Conservation (phyloP, 306 rosid species). For the Cicer cuneatum region DNA sequence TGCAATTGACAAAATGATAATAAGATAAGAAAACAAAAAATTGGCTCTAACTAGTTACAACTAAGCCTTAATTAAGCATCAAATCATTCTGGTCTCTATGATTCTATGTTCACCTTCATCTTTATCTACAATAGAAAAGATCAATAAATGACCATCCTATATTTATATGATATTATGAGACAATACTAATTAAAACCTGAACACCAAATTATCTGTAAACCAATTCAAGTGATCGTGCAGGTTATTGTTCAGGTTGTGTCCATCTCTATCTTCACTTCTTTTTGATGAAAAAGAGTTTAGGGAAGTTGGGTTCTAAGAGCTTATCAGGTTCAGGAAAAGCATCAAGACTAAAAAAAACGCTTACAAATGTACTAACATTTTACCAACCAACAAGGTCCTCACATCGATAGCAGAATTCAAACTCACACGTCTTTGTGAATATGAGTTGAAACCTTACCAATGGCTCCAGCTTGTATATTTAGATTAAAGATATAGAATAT, state of each 20-base stretch:
- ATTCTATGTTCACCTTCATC: background rate
- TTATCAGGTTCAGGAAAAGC: too few species aligned
- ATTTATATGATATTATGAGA: background rate
- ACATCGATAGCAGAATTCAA: too few species aligned
- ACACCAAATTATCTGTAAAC: background rate
- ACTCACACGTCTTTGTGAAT: too few species aligned
- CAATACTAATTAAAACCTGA: conserved; percentile 3
- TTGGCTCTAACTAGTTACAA: background rate
- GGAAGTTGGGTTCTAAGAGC: too few species aligned
- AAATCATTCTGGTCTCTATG: background rate
- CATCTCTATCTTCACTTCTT: background rate
- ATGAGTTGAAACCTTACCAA: too few species aligned
- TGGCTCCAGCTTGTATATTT: too few species aligned
- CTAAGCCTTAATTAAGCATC: background rate
- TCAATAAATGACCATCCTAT: background rate
- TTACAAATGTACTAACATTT: too few species aligned
- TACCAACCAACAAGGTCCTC: too few species aligned
- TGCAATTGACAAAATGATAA: background rate
- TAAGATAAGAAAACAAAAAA: conserved; percentile 1
- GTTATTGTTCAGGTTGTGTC: background rate
- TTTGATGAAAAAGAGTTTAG: too few species aligned
- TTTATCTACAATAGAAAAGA: background rate
- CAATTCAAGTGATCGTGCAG: background rate
- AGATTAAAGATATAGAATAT: background rate
- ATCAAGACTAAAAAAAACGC: too few species aligned